Percentiles rank a stretch among this genome's conserved stretches.
Evolutionary conservation across 768 basidiomycete genomes (phyloP).

Genomic region (Glaciozyma antarctica): DNA sequence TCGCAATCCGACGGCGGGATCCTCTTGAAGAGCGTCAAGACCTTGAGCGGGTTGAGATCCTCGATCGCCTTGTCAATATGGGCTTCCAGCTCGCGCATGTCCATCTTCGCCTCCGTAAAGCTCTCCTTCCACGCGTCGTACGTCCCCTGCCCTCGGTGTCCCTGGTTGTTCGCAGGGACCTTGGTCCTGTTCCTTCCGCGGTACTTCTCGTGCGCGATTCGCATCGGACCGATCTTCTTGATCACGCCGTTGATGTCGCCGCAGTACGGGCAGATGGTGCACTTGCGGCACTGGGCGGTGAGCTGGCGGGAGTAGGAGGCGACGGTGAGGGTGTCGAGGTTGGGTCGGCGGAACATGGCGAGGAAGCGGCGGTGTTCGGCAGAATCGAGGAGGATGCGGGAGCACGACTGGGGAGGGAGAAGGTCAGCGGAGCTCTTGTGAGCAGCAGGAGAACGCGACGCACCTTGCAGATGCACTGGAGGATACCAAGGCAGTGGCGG

Average conservation of each 20-base stretch:
- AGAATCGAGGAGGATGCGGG: slow-evolving; percentile 79
- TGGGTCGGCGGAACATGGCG: slow-evolving; percentile 78
- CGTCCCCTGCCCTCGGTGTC: slow-evolving; percentile 33
- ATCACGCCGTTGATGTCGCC: slow-evolving; percentile 87
- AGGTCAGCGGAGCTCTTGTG: not conserved
- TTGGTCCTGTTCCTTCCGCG: slow-evolving; percentile 84
- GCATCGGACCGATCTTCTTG: slow-evolving; percentile 88
- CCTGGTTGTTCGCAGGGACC: slow-evolving; percentile 78
- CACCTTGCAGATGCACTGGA: slow-evolving; percentile 97
- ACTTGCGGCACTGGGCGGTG: slow-evolving; percentile 76
- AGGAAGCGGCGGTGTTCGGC: slow-evolving; percentile 73
- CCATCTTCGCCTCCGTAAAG: slow-evolving; percentile 69
- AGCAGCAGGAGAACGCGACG: slow-evolving; percentile 24
- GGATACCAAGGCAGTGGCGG: slow-evolving; percentile 82
- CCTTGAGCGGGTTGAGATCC: slow-evolving; percentile 88
- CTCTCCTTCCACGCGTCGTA: slow-evolving; percentile 40
- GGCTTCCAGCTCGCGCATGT: slow-evolving; percentile 73
- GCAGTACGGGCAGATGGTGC: slow-evolving; percentile 85
- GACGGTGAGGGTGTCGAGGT: slow-evolving; percentile 85
- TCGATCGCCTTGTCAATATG: slow-evolving; percentile 84
- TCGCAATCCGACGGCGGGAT: slow-evolving; percentile 97
- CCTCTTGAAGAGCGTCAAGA: slow-evolving; percentile 78
- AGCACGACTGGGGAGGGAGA: slow-evolving; percentile 53
- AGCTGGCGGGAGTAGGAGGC: slow-evolving; percentile 73
- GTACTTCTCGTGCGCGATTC: slow-evolving; percentile 96